Evolutionary conservation across 2,329 filamentous ascomycete genomes (phyloP), one percentile per base, ranked within the genome.

Genomic region (Penicillium italicum): DNA sequence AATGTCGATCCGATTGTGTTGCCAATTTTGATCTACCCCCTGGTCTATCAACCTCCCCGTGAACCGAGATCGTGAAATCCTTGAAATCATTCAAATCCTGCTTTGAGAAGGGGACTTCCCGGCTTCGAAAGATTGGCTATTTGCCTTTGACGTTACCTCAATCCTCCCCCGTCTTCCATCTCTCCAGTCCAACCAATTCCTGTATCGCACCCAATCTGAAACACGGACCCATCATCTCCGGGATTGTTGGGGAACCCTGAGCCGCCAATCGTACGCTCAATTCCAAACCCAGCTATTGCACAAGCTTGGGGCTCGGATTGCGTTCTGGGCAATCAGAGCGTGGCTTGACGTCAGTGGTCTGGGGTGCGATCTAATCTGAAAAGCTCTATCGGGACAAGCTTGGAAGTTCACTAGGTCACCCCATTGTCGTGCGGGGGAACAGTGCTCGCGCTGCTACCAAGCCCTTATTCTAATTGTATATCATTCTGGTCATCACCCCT

Each of bases 271-370:
- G 59, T 34, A 56, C 57, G 48, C 14, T 53, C 43, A 49, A 63
- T 66, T 66, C 36, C 42, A 45, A 66, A 60, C 36, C 4, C 53
- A 50, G 41, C 61, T 14, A 57, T 50, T 45, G 54, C 47, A 61
- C 62, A 41, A 61, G 55, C 58, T 57, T 61, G 57, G 56, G 46
- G 61, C 58, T 56, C 63, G 59, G 63, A 65, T 66, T 49, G 48
- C 58, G 57, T 55, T 45, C 56, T 49, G 44, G 56, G 53, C 60
- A 56, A 62, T 56, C 50, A 56, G 49, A 42, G 50, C 62, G 57
- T 64, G 58, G 59, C 46, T 62, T 66, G 63, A 65, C 63, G 62
- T 66, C 63, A 65, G 59, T 50, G 37, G 49, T 55, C 53, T 28
- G 55, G 56, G 58, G 55, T 53, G 51, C 56, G 58, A 64, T 65